Base-by-base conservation (phyloP, 106 monocot genomes). In the Phalaenopsis aphrodite region DNA sequence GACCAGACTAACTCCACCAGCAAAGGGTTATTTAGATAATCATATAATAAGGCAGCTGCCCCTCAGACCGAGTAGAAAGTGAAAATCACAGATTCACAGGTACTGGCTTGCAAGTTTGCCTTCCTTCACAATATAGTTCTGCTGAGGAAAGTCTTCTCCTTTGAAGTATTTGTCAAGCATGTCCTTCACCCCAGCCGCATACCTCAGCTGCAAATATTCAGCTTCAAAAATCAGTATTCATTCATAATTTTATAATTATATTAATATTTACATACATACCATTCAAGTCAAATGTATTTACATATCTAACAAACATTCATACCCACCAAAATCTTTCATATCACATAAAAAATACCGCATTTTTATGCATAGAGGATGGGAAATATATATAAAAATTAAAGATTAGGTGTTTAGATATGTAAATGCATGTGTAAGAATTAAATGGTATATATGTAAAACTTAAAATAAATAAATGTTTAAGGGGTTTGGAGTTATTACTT, bases 41-140 rank as follows among this genome's bases (percentile, higher is more conserved):
- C 4, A 57, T 57, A 17, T 17, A 57, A 57, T 8, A 37, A 37
- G n/a, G 61, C 61, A 61, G 21, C n/a, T 37, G 5, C 24, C 66
- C 8, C 23, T 7, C 10, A 68, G 12, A 68, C 10, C 1, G 37
- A 68, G 30, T 3, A 3, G 68, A 69, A 39, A 15, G 56, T 16
- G 17, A 16, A 57, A 57, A 19, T 30, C 30, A 30, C 30, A 57
- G 11, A 39, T 39, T 90, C 78, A 95, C 76, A 77, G 92, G 79
- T 98, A 98, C 83, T 98, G 98, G 61, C 92, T 88, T 7, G 98
- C 98, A 24, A 98, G 84, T 75, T 92, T 79, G 30, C 98, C 98
- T 84, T 94, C 94, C 82, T 94, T 98, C 36, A 98, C 98, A 41
- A 98, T 98, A 76, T 98, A 98, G 79, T 98, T 85, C n/a, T 94